These are phyloP conservation scores for Fagus sylvatica DNA, from an alignment of 306 rosid genomes.

Conservation along the genomic window DNA sequence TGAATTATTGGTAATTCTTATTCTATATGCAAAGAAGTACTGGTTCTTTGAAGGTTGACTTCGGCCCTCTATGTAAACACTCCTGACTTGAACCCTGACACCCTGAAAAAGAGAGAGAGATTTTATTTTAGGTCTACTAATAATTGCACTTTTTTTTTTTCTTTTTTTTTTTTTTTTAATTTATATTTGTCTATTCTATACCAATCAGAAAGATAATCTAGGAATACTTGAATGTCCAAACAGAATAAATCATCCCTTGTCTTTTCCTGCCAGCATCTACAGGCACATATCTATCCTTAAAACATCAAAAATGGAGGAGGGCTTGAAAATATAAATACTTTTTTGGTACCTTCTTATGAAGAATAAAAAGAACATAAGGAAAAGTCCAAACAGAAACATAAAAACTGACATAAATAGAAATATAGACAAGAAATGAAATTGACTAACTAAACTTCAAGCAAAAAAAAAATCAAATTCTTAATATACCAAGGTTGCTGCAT, in stretches of 20 bases:
- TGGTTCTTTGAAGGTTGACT: slow-evolving; percentile 84
- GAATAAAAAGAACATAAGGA: not conserved
- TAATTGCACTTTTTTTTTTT: not conserved
- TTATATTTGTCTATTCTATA: slow-evolving; percentile 12
- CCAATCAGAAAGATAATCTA: not conserved
- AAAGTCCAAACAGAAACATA: not conserved
- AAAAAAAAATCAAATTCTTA: not conserved
- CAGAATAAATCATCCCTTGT: not conserved
- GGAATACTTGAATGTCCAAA: not conserved
- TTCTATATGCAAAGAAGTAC: slow-evolving; percentile 90
- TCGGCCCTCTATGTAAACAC: slow-evolving; percentile 89
- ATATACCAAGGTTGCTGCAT: slow-evolving; percentile 84
- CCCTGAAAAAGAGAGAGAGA: slow-evolving; percentile 51
- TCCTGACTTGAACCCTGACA: slow-evolving; percentile 91
- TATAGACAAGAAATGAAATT: not conserved
- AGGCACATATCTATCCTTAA: slow-evolving; percentile 7
- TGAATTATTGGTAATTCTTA: slow-evolving; percentile 84
- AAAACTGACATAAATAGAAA: slow-evolving; percentile 2
- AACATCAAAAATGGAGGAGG: slow-evolving; percentile 27
- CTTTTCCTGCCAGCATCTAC: not conserved
- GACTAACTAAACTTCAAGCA: not conserved
- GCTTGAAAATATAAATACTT: not conserved
- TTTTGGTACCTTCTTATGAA: not conserved
- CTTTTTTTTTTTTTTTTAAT: not conserved
- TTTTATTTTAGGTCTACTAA: slow-evolving; percentile 20